Percentiles rank a stretch among this genome's conserved stretches.
phyloP scores from a whole-genome alignment of 768 basidiomycete species.

The Trametes villosa region DNA sequence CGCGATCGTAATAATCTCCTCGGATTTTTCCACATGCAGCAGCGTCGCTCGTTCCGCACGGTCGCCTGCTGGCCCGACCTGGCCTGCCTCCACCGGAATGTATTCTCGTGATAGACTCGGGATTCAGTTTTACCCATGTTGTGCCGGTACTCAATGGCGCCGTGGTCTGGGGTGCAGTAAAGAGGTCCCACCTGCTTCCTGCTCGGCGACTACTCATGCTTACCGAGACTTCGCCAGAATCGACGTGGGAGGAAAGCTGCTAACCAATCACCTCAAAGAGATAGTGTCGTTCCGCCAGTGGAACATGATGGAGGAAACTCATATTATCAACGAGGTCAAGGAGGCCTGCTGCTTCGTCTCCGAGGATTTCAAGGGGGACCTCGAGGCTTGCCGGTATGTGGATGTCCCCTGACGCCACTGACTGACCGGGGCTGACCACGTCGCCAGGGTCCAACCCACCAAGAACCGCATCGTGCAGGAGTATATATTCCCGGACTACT shows the following conservation, averaged over 20 bases:
- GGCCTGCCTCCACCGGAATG: constrained; percentile 71
- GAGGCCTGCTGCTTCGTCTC: constrained; percentile 91
- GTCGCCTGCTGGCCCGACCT: constrained; percentile 62
- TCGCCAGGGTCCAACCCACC: constrained; percentile 54
- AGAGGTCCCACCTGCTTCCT: constrained; percentile 54
- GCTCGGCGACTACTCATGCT: neutral
- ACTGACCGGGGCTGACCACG: neutral
- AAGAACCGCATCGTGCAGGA: constrained; percentile 78
- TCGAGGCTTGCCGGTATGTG: constrained; percentile 79
- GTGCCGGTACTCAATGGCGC: constrained; percentile 78
- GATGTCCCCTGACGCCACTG: constrained; percentile 5
- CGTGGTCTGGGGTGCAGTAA: constrained; percentile 81
- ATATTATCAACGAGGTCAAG: constrained; percentile 92
- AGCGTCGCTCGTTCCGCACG: constrained; percentile 78
- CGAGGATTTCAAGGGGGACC: constrained; percentile 67
- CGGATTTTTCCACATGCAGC: constrained; percentile 47
- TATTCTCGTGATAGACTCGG: constrained; percentile 81
- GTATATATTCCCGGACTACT: constrained; percentile 90
- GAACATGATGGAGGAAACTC: constrained; percentile 98
- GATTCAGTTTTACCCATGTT: constrained; percentile 94
- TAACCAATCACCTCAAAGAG: constrained; percentile 95
- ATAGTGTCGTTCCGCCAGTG: constrained; percentile 94
- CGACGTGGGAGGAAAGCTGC: constrained; percentile 92
- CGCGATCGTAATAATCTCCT: constrained; percentile 21
- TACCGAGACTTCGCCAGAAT: constrained; percentile 53